Percentiles rank a stretch among this genome's conserved stretches.
Evolutionary conservation across 2,329 filamentous ascomycete species (phyloP).

Genomic region (Sclerotinia spermophila): DNA sequence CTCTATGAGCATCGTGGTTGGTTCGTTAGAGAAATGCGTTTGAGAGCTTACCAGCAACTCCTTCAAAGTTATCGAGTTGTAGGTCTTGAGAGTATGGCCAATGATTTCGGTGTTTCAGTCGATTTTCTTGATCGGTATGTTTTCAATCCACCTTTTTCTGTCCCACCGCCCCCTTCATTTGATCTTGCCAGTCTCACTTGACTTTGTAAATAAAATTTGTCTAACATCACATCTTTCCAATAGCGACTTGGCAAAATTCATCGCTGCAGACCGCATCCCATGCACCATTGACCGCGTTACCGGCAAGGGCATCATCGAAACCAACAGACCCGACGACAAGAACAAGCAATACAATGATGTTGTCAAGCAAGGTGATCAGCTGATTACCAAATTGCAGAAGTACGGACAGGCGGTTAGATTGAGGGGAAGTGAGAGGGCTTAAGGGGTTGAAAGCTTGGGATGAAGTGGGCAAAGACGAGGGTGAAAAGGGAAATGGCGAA

Average conservation of each 20-base stretch:
- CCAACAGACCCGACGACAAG: slow-evolving; percentile 96
- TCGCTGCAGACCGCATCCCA: slow-evolving; percentile 87
- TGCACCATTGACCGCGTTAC: slow-evolving; percentile 98
- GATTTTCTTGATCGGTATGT: slow-evolving; percentile 91
- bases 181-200: neutral
- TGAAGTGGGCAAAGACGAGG: no score
- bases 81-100: slow-evolving; percentile 94
- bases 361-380: slow-evolving; percentile 92
- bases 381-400: slow-evolving; percentile 99
- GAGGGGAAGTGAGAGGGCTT: slow-evolving; percentile 85
- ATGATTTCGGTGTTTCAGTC: slow-evolving; percentile 92
- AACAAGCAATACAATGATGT: slow-evolving; percentile 99
- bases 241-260: slow-evolving; percentile 94
- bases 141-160: neutral
- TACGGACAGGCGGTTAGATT: slow-evolving; percentile 95
- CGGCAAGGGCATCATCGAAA: slow-evolving; percentile 95
- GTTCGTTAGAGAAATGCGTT: slow-evolving; percentile 98
- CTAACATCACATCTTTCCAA: neutral
- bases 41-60: slow-evolving; percentile 93
- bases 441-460: no score
- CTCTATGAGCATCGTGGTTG: slow-evolving; percentile 92
- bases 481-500: neutral
- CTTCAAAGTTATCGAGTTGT: slow-evolving; percentile 97
- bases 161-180: neutral
- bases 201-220: neutral